These are phyloP conservation scores for Austroboletus olivaceoglutinosus DNA, from an alignment of 1,284 basidiomycete genomes.

Conservation along the genomic window DNA sequence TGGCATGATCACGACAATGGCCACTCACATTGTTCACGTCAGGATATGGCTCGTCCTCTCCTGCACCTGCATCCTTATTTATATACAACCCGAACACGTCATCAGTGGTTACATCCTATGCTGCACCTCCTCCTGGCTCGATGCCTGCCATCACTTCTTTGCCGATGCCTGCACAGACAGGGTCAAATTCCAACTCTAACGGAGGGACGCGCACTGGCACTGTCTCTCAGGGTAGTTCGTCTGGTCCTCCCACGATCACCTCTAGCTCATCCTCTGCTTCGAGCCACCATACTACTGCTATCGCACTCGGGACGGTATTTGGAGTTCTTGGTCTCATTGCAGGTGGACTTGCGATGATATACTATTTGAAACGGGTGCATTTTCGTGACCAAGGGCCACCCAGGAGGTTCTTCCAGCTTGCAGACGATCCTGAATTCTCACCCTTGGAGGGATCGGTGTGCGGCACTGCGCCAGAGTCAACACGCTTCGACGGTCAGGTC, in stretches of 20 bases:
- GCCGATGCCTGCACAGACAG: conserved; percentile 23
- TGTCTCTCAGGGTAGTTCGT: background rate
- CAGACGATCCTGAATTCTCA: conserved; percentile 21
- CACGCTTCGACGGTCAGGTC: conserved; percentile 1
- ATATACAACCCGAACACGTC: conserved; percentile 50
- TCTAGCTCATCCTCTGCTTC: conserved; percentile 13
- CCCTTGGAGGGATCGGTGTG: conserved; percentile 10
- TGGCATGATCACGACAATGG: background rate
- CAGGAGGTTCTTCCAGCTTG: conserved; percentile 20
- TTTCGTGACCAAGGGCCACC: conserved; percentile 7
- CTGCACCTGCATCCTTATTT: conserved; percentile 47
- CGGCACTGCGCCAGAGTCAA: conserved; percentile 4
- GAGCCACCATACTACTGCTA: conserved; percentile 39
- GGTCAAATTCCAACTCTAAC: conserved; percentile 11
- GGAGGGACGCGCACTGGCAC: conserved; percentile 10
- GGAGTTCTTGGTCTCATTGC: conserved; percentile 52
- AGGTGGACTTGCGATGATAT: conserved; percentile 39
- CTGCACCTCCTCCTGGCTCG: conserved; percentile 29
- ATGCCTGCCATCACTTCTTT: conserved; percentile 28
- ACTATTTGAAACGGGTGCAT: conserved; percentile 37
- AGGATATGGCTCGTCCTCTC: conserved; percentile 54
- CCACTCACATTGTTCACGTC: conserved; percentile 7
- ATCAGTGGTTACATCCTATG: conserved; percentile 31
- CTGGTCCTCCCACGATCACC: conserved; percentile 8
- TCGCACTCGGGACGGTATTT: conserved; percentile 57